These are phyloP conservation scores for Lachnellula arida DNA, from an alignment of 2,329 filamentous ascomycete genomes.

Conservation along the genomic window DNA sequence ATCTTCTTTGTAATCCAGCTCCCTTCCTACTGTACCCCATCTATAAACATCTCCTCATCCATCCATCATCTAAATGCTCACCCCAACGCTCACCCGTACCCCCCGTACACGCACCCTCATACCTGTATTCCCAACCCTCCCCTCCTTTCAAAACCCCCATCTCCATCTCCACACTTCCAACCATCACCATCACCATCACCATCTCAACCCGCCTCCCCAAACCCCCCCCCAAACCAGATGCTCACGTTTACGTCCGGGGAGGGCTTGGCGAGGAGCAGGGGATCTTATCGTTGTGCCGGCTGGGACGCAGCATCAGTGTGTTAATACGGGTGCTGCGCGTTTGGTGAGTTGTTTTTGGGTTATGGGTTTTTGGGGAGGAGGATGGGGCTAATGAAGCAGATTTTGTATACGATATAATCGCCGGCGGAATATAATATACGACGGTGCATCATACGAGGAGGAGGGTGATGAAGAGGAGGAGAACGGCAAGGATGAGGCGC, in stretches of 20 bases:
- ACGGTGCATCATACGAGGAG: slow-evolving; percentile 58
- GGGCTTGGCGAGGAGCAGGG: slow-evolving; percentile 44
- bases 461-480: slow-evolving; percentile 59
- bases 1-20: background rate
- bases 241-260: slow-evolving; percentile 58
- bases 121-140: too few relatives aligned
- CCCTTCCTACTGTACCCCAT: too few relatives aligned
- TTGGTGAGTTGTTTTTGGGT: slow-evolving; percentile 29
- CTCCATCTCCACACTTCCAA: background rate
- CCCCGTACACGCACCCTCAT: slow-evolving; percentile 1
- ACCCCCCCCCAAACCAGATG: slow-evolving; percentile 58
- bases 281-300: slow-evolving; percentile 55
- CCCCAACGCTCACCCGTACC: slow-evolving; percentile 8
- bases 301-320: slow-evolving; percentile 61
- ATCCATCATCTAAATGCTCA: slow-evolving; percentile 3
- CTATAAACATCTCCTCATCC: background rate
- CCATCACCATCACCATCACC: too few relatives aligned
- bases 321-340: slow-evolving; percentile 55
- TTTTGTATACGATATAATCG: slow-evolving; percentile 59
- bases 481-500: slow-evolving; percentile 54
- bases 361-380: background rate
- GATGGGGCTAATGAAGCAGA: slow-evolving; percentile 20
- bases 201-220: too few relatives aligned
- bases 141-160: background rate
- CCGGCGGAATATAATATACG: slow-evolving; percentile 56